phyloP scores from a whole-genome alignment of 768 basidiomycete genomes.

The Podaxis pistillaris region DNA sequence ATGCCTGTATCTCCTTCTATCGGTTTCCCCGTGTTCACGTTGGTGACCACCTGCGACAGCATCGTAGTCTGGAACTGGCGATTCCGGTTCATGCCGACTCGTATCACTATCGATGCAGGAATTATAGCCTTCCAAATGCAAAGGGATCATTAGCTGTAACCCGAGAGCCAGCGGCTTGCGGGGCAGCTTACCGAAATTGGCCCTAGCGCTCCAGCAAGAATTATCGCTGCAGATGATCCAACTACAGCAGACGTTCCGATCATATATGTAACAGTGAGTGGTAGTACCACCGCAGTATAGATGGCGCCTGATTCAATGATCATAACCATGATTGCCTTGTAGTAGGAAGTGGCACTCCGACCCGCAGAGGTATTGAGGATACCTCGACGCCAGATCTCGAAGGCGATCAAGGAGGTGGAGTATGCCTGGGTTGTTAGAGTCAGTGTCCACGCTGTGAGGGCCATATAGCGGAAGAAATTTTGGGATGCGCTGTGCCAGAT shows the following conservation, averaged over 20 bases:
- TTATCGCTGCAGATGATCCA: not conserved
- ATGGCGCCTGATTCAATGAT: conserved; percentile 2
- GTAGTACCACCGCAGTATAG: conserved; percentile 1
- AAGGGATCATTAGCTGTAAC: no score
- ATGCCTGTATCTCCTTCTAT: not conserved
- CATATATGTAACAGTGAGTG: not conserved
- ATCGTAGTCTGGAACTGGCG: not conserved
- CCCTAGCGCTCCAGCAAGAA: not conserved
- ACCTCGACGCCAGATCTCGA: not conserved
- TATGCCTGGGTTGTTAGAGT: not conserved
- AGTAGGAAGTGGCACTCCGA: not conserved
- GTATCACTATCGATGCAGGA: not conserved
- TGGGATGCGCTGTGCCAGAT: not conserved
- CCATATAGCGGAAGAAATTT: not conserved
- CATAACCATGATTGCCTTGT: not conserved
- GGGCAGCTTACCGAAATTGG: not conserved
- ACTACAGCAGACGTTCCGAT: not conserved
- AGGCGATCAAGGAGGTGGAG: conserved; percentile 1
- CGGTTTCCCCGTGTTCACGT: not conserved
- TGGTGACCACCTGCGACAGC: not conserved
- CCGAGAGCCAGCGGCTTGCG: not conserved
- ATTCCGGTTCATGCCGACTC: not conserved
- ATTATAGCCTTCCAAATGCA: not conserved
- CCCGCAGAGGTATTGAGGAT: not conserved
- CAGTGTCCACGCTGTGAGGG: not conserved